Conservation (phyloP, 495 filamentous ascomycete species). For the Xylaria palmicola region DNA sequence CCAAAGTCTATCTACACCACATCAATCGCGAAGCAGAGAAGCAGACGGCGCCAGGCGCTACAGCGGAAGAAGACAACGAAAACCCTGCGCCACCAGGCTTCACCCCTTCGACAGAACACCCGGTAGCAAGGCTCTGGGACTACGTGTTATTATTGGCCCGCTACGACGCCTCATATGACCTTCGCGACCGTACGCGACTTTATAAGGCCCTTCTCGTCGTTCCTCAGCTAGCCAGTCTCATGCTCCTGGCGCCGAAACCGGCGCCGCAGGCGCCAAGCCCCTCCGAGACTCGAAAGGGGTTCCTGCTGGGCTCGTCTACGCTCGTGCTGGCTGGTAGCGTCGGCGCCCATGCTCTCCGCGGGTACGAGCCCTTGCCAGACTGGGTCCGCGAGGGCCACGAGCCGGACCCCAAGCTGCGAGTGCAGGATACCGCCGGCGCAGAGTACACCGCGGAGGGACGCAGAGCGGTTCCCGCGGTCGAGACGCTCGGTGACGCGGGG, state of each 20-base stretch:
- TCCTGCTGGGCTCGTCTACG: conserved; percentile 77
- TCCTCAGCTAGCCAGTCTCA: conserved; percentile 83
- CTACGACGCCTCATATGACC: conserved; percentile 92
- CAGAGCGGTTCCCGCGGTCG: conserved; percentile 57
- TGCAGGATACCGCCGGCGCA: conserved; percentile 35
- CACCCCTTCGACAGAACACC: conserved; percentile 53
- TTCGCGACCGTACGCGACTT: conserved; percentile 83
- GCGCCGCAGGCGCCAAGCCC: conserved; percentile 85
- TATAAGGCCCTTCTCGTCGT: conserved; percentile 80
- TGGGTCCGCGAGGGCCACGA: conserved; percentile 83
- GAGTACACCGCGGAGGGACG: conserved; percentile 41
- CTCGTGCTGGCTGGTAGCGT: conserved; percentile 77
- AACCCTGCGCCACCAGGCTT: conserved; percentile 29
- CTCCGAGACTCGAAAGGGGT: conserved; percentile 71
- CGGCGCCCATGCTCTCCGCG: conserved; percentile 65
- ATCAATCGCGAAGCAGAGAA: conserved; percentile 59
- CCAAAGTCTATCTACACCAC: conserved; percentile 91
- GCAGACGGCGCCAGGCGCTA: conserved; percentile 4
- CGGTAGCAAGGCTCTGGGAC: conserved; percentile 73
- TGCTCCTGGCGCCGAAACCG: conserved; percentile 91
- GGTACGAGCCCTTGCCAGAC: conserved; percentile 75
- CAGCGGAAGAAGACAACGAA: conserved; percentile 19
- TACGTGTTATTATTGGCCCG: conserved; percentile 82
- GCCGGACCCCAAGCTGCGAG: conserved; percentile 72
- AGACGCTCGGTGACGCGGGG: conserved; percentile 59